phyloP scores from a whole-genome alignment of 2,329 filamentous ascomycete genomes.

The Colletotrichum tanaceti region DNA sequence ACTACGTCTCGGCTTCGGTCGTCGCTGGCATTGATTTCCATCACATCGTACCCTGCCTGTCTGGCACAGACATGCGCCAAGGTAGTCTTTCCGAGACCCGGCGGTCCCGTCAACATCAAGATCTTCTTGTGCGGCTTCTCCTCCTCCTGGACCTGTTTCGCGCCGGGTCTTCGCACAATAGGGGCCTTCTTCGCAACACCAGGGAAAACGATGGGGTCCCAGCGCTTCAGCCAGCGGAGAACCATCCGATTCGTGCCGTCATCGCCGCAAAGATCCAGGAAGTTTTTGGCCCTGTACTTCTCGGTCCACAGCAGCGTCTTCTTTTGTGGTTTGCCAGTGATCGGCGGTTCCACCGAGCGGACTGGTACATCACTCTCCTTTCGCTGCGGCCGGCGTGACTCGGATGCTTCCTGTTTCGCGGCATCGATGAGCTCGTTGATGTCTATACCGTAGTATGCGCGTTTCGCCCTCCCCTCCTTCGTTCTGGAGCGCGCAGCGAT shows the following conservation, averaged over 20 bases:
- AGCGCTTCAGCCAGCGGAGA: constrained; percentile 91
- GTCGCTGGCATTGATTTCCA: constrained; percentile 98
- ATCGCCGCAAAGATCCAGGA: constrained; percentile 93
- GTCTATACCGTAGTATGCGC: constrained; percentile 90
- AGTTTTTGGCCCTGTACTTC: constrained; percentile 92
- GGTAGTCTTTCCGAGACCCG: constrained; percentile 95
- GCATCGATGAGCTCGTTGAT: constrained; percentile 85
- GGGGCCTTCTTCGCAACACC: constrained; percentile 71
- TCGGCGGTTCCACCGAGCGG: constrained; percentile 56
- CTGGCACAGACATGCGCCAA: constrained; percentile 94
- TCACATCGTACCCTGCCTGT: constrained; percentile 94
- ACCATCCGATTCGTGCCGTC: constrained; percentile 93
- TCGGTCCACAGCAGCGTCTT: constrained; percentile 87
- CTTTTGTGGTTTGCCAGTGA: constrained; percentile 54
- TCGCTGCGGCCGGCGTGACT: constrained; percentile 44
- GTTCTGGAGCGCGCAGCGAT: constrained; percentile 75
- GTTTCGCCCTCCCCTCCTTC: constrained; percentile 75
- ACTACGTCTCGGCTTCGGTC: constrained; percentile 92
- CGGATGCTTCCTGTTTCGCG: constrained; percentile 69
- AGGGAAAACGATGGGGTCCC: constrained; percentile 94
- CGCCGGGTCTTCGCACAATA: constrained; percentile 55
- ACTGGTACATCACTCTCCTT: constrained; percentile 49
- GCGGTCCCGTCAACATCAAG: constrained; percentile 88
- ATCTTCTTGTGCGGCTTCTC: constrained; percentile 89
- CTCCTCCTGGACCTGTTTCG: constrained; percentile 60